phyloP scores from a whole-genome alignment of 176 grass and related monocot species.

The Microstegium vimineum region DNA sequence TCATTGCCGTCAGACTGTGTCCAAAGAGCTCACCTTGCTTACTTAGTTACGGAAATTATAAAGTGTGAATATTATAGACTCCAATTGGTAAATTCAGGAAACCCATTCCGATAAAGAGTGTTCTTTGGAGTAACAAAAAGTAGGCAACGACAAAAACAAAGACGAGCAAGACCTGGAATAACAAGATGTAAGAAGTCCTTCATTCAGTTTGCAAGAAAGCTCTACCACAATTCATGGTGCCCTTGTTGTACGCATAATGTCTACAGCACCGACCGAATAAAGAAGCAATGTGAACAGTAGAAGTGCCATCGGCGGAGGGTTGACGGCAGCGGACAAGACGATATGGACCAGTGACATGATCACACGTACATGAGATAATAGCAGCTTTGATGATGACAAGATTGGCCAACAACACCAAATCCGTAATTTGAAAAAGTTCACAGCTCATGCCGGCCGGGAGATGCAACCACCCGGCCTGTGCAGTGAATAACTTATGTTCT shows the following conservation, averaged over 20 bases:
- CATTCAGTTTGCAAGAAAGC: not conserved
- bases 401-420: constrained; percentile 32
- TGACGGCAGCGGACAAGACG: constrained; percentile 30
- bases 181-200: not conserved
- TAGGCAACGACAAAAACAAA: not conserved
- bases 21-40: not conserved
- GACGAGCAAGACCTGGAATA: not conserved
- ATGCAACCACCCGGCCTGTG: constrained; percentile 13
- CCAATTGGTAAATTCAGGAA: not conserved
- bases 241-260: not conserved
- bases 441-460: not conserved
- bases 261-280: constrained; percentile 19
- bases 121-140: not conserved
- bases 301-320: constrained; percentile 20
- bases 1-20: not conserved
- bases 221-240: constrained; percentile 9
- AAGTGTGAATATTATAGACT: not conserved
- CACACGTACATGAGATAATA: constrained; percentile 55
- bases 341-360: constrained; percentile 36
- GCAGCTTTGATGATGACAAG: constrained; percentile 47
- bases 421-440: not conserved
- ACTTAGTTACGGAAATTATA: not conserved
- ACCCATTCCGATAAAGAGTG: not conserved
- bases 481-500: not conserved
- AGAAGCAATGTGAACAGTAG: constrained; percentile 29